Evolutionary conservation across 2,329 filamentous ascomycete genomes (phyloP).

Genomic region (Trichocomaceae sp.): DNA sequence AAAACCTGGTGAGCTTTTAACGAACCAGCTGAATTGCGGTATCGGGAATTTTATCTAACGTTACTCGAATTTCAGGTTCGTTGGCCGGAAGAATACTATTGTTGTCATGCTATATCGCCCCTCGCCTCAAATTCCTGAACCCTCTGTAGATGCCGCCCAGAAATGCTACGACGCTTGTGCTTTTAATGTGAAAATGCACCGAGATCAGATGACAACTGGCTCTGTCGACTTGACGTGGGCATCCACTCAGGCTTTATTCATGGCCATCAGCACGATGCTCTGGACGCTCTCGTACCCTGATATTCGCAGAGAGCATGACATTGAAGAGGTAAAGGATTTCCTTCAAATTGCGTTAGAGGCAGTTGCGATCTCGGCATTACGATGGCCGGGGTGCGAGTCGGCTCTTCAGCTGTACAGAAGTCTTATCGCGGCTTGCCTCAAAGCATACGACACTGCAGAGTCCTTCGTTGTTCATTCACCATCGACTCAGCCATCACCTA

Average conservation of each 20-base stretch:
- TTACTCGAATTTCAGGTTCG: slow-evolving; percentile 43
- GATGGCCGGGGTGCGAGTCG: slow-evolving; percentile 85
- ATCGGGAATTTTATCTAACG: not conserved
- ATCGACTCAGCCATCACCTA: slow-evolving; percentile 38
- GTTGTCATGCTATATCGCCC: slow-evolving; percentile 81
- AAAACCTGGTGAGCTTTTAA: slow-evolving; percentile 64
- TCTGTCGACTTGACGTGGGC: slow-evolving; percentile 89
- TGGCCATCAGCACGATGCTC: slow-evolving; percentile 82
- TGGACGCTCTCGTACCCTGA: slow-evolving; percentile 88
- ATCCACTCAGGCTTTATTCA: slow-evolving; percentile 81
- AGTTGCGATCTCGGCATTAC: slow-evolving; percentile 70
- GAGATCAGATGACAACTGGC: slow-evolving; percentile 67
- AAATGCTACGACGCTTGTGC: slow-evolving; percentile 78
- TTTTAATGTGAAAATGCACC: slow-evolving; percentile 74
- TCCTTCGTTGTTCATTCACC: slow-evolving; percentile 46
- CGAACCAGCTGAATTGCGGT: not conserved
- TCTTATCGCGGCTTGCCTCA: slow-evolving; percentile 76
- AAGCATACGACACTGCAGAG: slow-evolving; percentile 67
- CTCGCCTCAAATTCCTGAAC: slow-evolving; percentile 83
- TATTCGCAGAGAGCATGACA: slow-evolving; percentile 64
- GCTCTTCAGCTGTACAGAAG: slow-evolving; percentile 82
- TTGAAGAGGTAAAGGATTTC: slow-evolving; percentile 69
- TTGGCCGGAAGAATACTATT: slow-evolving; percentile 74
- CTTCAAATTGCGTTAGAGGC: slow-evolving; percentile 70
- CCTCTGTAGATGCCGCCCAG: slow-evolving; percentile 68